Evolutionary conservation across 2,329 filamentous ascomycete genomes (phyloP).

Genomic region (Pseudodiploospora longispora): DNA sequence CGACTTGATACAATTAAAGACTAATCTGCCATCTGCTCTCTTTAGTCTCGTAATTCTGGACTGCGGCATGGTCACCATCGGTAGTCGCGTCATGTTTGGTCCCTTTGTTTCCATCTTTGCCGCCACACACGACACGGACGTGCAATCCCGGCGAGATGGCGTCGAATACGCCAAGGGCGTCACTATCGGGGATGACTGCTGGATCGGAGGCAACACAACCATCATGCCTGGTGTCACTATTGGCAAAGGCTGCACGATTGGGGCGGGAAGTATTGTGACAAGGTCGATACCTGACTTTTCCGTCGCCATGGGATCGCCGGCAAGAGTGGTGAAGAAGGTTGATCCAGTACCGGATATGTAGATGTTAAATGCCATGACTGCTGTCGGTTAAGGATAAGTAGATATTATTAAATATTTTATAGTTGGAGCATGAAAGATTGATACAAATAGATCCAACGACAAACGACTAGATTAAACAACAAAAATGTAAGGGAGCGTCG

Average conservation of each 20-base stretch:
- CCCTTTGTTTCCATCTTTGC: constrained; percentile 65
- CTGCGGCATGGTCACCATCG: constrained; percentile 62
- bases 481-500: too few species aligned
- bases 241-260: constrained; percentile 43
- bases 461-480: too few species aligned
- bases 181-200: constrained; percentile 45
- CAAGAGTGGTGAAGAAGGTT: constrained; percentile 40
- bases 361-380: background rate
- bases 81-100: constrained; percentile 62
- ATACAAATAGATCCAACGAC: too few species aligned
- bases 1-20: background rate
- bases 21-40: background rate
- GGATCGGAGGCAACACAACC: constrained; percentile 42
- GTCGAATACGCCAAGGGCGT: constrained; percentile 40
- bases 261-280: constrained; percentile 42
- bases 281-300: constrained; percentile 39
- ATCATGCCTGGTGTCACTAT: constrained; percentile 47
- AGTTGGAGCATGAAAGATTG: too few species aligned
- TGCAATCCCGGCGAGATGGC: constrained; percentile 36
- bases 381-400: too few species aligned
- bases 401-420: too few species aligned
- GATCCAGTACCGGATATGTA: constrained; percentile 25
- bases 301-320: constrained; percentile 40
- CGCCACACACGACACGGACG: constrained; percentile 63
- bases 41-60: constrained; percentile 55